Conservation (phyloP, 78 protist genomes). For the Dictyostelium citrinum region DNA sequence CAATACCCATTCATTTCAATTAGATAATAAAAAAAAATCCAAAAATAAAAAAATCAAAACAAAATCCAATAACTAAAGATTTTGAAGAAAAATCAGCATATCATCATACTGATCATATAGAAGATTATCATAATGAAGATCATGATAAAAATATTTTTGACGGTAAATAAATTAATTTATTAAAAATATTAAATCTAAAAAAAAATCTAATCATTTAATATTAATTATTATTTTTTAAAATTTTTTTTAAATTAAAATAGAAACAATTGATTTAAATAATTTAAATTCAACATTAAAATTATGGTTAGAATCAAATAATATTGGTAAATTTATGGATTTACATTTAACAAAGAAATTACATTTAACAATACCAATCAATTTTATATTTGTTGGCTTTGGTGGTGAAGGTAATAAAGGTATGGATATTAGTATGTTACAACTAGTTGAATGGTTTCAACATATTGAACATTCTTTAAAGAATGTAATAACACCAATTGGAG, state of each 20-base stretch:
- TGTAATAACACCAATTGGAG: conserved; percentile 53
- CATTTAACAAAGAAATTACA: conserved; percentile 1
- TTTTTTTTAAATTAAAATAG: neutral
- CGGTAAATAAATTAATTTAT: neutral
- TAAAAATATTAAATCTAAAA: neutral
- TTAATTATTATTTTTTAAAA: neutral
- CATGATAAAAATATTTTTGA: neutral
- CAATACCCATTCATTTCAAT: neutral
- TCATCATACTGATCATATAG: conserved; percentile 10
- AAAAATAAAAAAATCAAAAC: neutral
- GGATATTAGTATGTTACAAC: neutral
- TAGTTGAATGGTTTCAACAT: conserved; percentile 60
- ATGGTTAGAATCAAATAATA: conserved; percentile 41
- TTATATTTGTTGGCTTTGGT: conserved; percentile 57
- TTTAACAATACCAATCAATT: conserved; percentile 30
- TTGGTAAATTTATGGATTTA: conserved; percentile 22
- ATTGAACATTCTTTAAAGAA: conserved; percentile 54
- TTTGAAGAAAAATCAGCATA: neutral
- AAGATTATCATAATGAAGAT: conserved; percentile 2
- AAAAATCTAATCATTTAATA: neutral
- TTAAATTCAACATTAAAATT: conserved; percentile 21
- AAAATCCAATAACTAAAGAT: neutral
- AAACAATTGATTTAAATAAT: neutral
- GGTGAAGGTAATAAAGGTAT: conserved; percentile 62
- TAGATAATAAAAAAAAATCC: neutral